Conservation (phyloP, 257 asterid genomes). For the Solanum sparsipilum region DNA sequence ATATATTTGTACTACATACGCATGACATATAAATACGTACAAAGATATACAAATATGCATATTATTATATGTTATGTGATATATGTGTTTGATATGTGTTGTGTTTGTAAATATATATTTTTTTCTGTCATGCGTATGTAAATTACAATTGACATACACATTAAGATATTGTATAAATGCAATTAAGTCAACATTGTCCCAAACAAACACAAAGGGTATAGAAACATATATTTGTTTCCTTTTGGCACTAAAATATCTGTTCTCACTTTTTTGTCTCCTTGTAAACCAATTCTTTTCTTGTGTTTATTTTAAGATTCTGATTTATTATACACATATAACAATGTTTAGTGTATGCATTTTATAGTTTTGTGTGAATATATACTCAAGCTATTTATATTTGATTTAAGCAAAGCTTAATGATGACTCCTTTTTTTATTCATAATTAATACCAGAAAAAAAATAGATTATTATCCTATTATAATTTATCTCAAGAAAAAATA, state of each 20-base stretch:
- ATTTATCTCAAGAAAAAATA: not conserved
- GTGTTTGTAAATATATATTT: no score
- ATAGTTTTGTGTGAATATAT: not conserved
- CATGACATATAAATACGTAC: no score
- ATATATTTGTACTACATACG: no score
- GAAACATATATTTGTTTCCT: not conserved
- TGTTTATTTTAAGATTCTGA: not conserved
- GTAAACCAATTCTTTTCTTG: not conserved
- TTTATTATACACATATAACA: not conserved
- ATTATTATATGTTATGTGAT: no score
- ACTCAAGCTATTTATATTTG: not conserved
- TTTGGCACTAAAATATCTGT: not conserved
- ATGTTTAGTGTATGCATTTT: not conserved
- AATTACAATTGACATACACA: no score
- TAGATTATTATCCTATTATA: not conserved
- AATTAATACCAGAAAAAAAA: no score
- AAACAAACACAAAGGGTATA: not conserved
- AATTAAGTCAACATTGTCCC: no score
- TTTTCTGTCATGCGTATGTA: no score
- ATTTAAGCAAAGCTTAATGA: not conserved
- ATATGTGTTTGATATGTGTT: no score
- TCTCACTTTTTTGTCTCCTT: not conserved
- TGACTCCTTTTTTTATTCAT: no score
- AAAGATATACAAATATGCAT: no score
- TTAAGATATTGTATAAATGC: no score